Base-by-base conservation (phyloP, 2,329 filamentous ascomycete species). In the Plectosphaerella plurivora region DNA sequence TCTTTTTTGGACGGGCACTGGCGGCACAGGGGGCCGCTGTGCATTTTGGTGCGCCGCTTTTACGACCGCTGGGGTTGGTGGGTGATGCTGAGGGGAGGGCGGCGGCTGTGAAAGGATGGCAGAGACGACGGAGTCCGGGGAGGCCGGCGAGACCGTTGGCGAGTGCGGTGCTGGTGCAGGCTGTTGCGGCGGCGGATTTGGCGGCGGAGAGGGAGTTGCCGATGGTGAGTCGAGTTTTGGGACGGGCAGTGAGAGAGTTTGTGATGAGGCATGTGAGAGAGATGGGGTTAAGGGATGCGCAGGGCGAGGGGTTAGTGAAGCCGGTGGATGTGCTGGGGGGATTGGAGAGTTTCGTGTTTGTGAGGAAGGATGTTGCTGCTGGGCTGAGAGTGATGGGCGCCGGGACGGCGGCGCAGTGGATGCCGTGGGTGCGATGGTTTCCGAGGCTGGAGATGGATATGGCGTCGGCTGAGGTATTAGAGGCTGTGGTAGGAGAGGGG, bases 1-100 rank as follows among this genome's bases (percentile, higher is more conserved):
- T 61, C 45, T 61, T 63, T 33, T 61, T 63, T 24, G 60, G 60
- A 3, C 61, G 60, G 25, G 59, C 51, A 5, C 45, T 24, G 1
- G 49, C 50, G 6, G 46, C 45, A 1, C 55, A 50, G 3, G 55
- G 55, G 3, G 47, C 51, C 1, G 53, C 55, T 5, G 37, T 57
- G 1, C 16, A 24, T 4, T 57, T 57, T 15, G 46, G 35, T 3
- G 55, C 53, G 1, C 50, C 49, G 3, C 50, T 55, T 4, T 8
- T 57, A 10, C 46, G 22, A 9, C 46, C 5, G 7, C 22, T 57
- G 18, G 55, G 53, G 2, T 12, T 33, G 8, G 28, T 33, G 28
- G 33, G 55, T 3, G 28, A 44, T 2, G 51, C 28, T 2, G 22
- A 16, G 14, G 42, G 46, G 10, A 53, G 53, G 2, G 8, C 24